These are phyloP conservation scores for Pythium phragmitis DNA, from an alignment of 352 stramenopile genomes.

Conservation along the genomic window DNA sequence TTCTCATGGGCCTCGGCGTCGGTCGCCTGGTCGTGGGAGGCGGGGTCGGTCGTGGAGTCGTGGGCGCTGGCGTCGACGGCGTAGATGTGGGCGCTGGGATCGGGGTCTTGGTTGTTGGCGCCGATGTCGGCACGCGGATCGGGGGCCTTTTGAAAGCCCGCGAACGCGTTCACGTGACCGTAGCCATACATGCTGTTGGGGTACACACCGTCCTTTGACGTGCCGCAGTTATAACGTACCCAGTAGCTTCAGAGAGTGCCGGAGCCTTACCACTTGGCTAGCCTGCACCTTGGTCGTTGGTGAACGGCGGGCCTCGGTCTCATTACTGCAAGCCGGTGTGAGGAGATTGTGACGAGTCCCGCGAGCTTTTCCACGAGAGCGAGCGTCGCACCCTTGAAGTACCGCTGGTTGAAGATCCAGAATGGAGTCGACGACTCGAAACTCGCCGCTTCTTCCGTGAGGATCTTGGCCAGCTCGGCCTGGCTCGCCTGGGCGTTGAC, in stretches of 20 bases:
- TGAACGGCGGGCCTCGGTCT: not conserved
- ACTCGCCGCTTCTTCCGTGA: constrained; percentile 14
- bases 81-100: not conserved
- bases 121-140: not conserved
- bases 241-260: too few species aligned
- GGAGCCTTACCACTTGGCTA: not conserved
- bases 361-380: constrained; percentile 22
- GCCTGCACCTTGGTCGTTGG: constrained; percentile 19
- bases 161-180: constrained; percentile 35
- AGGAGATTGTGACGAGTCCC: not conserved
- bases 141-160: not conserved
- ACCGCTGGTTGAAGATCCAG: constrained; percentile 22
- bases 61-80: not conserved
- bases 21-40: not conserved
- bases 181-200: constrained; percentile 51
- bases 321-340: not conserved
- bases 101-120: not conserved
- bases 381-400: constrained; percentile 10
- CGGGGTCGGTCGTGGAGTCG: not conserved
- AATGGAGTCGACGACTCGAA: not conserved
- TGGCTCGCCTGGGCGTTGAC: constrained; percentile 3
- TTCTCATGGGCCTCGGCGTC: not conserved
- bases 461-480: not conserved
- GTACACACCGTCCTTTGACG: constrained; percentile 24
- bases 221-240: constrained; percentile 21